phyloP scores from a whole-genome alignment of 176 grass and related monocot genomes.

The Echinochloa phyllopogon region DNA sequence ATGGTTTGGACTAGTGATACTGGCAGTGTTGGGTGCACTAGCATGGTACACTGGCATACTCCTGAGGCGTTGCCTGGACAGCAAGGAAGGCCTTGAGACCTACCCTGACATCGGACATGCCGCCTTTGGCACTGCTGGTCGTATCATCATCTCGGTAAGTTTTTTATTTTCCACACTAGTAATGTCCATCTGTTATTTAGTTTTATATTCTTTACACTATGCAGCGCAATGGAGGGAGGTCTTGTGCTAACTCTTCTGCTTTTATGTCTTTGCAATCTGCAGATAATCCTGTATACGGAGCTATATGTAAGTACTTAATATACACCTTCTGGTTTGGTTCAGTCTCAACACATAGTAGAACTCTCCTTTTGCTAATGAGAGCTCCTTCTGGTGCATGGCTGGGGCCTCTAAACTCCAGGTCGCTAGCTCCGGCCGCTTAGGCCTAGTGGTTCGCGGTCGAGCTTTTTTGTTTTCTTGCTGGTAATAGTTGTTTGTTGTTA shows the following conservation, averaged over 20 bases:
- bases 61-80: constrained; percentile 79
- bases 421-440: too few relatives aligned
- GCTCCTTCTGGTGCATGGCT: too few relatives aligned
- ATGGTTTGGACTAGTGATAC: constrained; percentile 73
- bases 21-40: constrained; percentile 55
- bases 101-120: constrained; percentile 96
- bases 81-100: constrained; percentile 71
- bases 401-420: too few relatives aligned
- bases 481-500: too few relatives aligned
- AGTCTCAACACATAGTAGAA: background rate
- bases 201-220: constrained; percentile 12
- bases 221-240: background rate
- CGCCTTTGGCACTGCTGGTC: constrained; percentile 78
- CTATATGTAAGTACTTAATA: constrained; percentile 79
- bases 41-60: constrained; percentile 86
- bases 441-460: too few relatives aligned
- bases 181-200: background rate
- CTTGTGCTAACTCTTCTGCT: constrained; percentile 34
- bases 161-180: background rate
- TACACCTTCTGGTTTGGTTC: background rate
- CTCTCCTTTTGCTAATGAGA: background rate
- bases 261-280: constrained; percentile 45
- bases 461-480: too few relatives aligned
- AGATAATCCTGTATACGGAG: constrained; percentile 91
- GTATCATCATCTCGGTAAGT: constrained; percentile 77